Conservation (phyloP, 371 early-diverging fungal genomes). For the Mucor piriformis region DNA sequence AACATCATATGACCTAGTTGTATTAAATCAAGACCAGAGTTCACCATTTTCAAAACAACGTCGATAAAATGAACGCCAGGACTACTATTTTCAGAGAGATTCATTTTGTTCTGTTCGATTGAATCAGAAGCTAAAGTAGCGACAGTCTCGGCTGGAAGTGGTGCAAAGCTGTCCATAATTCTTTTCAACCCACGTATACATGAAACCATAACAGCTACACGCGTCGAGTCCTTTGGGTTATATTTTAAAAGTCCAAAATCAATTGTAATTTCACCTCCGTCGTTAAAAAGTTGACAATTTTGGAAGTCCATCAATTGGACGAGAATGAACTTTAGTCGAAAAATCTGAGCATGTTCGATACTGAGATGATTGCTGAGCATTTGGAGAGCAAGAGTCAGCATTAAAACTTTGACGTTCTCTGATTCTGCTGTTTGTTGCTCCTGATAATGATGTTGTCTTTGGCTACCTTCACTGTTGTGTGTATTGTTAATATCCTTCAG, state of each 20-base stretch:
- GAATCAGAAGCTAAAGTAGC: slow-evolving; percentile 42
- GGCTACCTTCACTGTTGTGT: neutral
- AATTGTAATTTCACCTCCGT: slow-evolving; percentile 38
- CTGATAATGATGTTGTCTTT: neutral
- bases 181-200: slow-evolving; percentile 51
- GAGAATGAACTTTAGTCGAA: slow-evolving; percentile 43
- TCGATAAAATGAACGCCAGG: slow-evolving; percentile 53
- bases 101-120: slow-evolving; percentile 34
- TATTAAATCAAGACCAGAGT: slow-evolving; percentile 48
- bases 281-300: slow-evolving; percentile 37
- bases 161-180: slow-evolving; percentile 57
- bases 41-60: slow-evolving; percentile 51
- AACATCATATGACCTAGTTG: slow-evolving; percentile 50
- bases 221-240: slow-evolving; percentile 37
- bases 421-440: slow-evolving; percentile 25
- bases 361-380: slow-evolving; percentile 52
- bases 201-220: slow-evolving; percentile 38
- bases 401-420: slow-evolving; percentile 46
- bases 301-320: slow-evolving; percentile 48
- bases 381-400: slow-evolving; percentile 54
- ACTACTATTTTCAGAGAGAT: slow-evolving; percentile 48
- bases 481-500: neutral
- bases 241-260: slow-evolving; percentile 41
- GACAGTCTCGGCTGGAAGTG: slow-evolving; percentile 44
- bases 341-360: slow-evolving; percentile 41